Percentiles rank a stretch among this genome's conserved stretches.
Conservation (phyloP, 805 yeast species). For the Metschnikowia anglica region DNA sequence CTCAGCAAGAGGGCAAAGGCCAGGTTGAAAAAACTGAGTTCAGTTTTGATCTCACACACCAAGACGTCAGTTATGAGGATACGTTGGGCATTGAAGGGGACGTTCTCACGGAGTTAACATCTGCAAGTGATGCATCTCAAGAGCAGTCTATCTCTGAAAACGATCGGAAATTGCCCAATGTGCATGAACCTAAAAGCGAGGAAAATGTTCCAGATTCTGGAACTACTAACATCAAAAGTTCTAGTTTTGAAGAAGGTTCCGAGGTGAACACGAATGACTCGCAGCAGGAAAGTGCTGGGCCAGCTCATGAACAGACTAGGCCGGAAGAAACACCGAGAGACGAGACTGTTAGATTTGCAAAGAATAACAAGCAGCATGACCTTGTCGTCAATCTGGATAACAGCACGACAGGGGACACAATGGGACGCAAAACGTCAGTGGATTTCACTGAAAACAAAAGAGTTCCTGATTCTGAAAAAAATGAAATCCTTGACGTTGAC, state of each 20-base stretch:
- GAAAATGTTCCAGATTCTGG: conserved; percentile 6
- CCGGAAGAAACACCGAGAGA: neutral
- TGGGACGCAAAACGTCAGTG: neutral
- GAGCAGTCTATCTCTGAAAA: neutral
- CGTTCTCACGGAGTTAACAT: conserved; percentile 24
- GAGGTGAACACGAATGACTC: too few relatives aligned
- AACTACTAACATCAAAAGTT: neutral
- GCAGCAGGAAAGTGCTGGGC: too few relatives aligned
- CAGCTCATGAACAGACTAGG: neutral
- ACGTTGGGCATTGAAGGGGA: conserved; percentile 37
- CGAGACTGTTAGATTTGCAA: neutral
- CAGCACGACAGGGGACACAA: neutral
- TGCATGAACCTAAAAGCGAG: conserved; percentile 2
- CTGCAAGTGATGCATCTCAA: neutral
- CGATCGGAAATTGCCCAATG: neutral
- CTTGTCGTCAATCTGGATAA: neutral
- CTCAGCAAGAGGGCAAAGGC: neutral
- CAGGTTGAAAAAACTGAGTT: conserved; percentile 24
- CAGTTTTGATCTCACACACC: conserved; percentile 41
- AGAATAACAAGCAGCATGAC: neutral
- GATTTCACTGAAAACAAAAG: neutral
- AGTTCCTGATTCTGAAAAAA: neutral
- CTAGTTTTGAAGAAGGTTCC: conserved; percentile 7
- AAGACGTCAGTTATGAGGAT: conserved; percentile 42
- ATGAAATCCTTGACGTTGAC: neutral